Percentiles rank a stretch among this genome's conserved stretches.
phyloP scores from a whole-genome alignment of 1,284 basidiomycete species.

The Anthracocystis walkeri region DNA sequence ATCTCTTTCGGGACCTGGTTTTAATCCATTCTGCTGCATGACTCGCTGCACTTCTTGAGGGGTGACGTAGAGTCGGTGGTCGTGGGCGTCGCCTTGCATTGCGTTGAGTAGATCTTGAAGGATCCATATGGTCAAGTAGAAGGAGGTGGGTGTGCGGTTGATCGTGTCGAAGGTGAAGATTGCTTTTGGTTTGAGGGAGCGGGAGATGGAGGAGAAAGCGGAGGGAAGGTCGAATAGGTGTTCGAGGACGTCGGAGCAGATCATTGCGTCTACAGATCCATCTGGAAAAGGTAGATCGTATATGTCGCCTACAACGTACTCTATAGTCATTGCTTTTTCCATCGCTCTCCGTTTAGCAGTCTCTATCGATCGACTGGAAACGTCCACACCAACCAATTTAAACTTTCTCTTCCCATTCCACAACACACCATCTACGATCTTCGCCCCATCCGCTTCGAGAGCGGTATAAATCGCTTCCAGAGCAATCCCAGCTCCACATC shows the following conservation, averaged over 20 bases:
- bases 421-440: not conserved
- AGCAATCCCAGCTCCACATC: constrained; percentile 48
- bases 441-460: not conserved
- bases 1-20: constrained; percentile 22
- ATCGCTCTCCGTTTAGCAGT: constrained; percentile 16
- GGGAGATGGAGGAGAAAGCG: constrained; percentile 71
- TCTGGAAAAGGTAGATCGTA: constrained; percentile 24
- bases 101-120: constrained; percentile 37
- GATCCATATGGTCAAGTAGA: constrained; percentile 49
- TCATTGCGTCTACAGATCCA: constrained; percentile 33
- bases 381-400: constrained; percentile 32
- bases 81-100: constrained; percentile 53
- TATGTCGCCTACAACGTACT: constrained; percentile 32
- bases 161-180: constrained; percentile 78
- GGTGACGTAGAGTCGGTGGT: constrained; percentile 46
- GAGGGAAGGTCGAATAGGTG: constrained; percentile 44
- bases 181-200: constrained; percentile 93
- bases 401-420: constrained; percentile 10
- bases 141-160: constrained; percentile 53
- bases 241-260: constrained; percentile 54
- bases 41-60: constrained; percentile 20
- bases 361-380: constrained; percentile 28
- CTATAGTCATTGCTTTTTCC: constrained; percentile 3
- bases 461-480: constrained; percentile 43
- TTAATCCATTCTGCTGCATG: constrained; percentile 11